A percentile compares a stretch with the other conserved stretches of the same genome.
Evolutionary conservation across 2,329 filamentous ascomycete genomes (phyloP).

Genomic region (Clonostachys sp.): DNA sequence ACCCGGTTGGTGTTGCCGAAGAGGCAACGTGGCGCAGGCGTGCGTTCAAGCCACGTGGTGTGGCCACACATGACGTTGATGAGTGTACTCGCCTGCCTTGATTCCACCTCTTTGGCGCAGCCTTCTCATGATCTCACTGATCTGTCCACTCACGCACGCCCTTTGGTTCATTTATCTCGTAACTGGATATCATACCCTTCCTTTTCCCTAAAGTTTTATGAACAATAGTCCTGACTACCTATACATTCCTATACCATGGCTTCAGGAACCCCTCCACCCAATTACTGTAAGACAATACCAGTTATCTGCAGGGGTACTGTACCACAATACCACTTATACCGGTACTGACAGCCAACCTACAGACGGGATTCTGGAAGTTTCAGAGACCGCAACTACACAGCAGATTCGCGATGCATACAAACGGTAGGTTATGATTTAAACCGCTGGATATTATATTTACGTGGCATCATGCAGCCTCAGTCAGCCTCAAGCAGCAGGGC

Average conservation of each 20-base stretch:
- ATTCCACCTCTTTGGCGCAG: background rate
- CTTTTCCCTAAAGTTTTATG: too few species aligned
- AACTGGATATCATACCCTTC: too few species aligned
- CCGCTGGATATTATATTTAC: background rate
- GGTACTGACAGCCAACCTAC: background rate
- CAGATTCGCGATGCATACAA: conserved; percentile 96
- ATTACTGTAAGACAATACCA: too few species aligned
- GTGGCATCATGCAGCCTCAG: background rate
- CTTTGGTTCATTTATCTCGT: background rate
- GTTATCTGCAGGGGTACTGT: too few species aligned
- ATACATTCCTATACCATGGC: too few species aligned
- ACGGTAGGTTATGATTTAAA: conserved; percentile 46
- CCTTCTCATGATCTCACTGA: background rate
- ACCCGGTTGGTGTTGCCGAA: too few species aligned
- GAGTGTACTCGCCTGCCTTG: background rate
- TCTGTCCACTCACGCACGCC: too few species aligned
- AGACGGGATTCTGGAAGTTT: conserved; percentile 73
- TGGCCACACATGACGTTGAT: conserved; percentile 6
- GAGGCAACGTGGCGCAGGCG: background rate
- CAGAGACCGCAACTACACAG: conserved; percentile 69
- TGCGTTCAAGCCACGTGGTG: conserved; percentile 4
- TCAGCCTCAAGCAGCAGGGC: background rate
- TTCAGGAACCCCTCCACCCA: too few species aligned
- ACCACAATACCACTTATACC: too few species aligned
- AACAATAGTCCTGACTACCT: too few species aligned